These are phyloP conservation scores for Curvularia sp. DNA, from an alignment of 2,329 filamentous ascomycete species.

Conservation along the genomic window DNA sequence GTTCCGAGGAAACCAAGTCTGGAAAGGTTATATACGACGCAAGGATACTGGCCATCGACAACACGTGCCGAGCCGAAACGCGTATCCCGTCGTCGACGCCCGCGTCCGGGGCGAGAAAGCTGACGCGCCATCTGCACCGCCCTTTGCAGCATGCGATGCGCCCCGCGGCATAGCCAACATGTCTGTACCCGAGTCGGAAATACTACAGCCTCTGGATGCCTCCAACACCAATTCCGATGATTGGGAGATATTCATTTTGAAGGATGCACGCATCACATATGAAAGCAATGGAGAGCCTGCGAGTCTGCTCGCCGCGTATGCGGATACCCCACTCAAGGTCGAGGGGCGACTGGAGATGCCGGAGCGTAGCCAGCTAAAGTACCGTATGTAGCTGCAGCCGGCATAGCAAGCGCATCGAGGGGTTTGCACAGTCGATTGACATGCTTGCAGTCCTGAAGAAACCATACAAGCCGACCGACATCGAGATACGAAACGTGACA, in stretches of 20 bases:
- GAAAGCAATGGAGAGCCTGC: slow-evolving; percentile 59
- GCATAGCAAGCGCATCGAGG: not conserved
- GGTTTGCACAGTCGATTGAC: slow-evolving; percentile 17
- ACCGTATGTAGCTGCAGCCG: slow-evolving; percentile 30
- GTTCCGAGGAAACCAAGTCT: not conserved
- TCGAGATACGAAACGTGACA: slow-evolving; percentile 64
- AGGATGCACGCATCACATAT: slow-evolving; percentile 67
- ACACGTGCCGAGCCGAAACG: slow-evolving; percentile 18
- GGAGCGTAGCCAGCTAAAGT: slow-evolving; percentile 36
- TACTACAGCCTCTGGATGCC: slow-evolving; percentile 54
- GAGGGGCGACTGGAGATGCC: slow-evolving; percentile 63
- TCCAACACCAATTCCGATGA: slow-evolving; percentile 55
- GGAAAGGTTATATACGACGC: slow-evolving; percentile 3
- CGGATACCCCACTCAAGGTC: slow-evolving; percentile 67
- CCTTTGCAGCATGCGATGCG: slow-evolving; percentile 17
- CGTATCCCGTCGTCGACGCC: slow-evolving; percentile 8
- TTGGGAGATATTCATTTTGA: slow-evolving; percentile 69
- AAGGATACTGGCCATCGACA: slow-evolving; percentile 9
- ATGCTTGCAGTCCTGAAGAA: slow-evolving; percentile 41
- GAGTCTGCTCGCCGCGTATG: slow-evolving; percentile 67
- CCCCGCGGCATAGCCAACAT: slow-evolving; percentile 26
- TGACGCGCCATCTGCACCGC: slow-evolving; percentile 7
- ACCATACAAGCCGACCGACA: slow-evolving; percentile 45
- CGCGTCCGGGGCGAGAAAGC: not conserved
- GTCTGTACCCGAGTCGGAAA: slow-evolving; percentile 42